Evolutionary conservation across 192 early-diverging fungal genomes (phyloP).

Genomic region (Umbelopsis isabellina): DNA sequence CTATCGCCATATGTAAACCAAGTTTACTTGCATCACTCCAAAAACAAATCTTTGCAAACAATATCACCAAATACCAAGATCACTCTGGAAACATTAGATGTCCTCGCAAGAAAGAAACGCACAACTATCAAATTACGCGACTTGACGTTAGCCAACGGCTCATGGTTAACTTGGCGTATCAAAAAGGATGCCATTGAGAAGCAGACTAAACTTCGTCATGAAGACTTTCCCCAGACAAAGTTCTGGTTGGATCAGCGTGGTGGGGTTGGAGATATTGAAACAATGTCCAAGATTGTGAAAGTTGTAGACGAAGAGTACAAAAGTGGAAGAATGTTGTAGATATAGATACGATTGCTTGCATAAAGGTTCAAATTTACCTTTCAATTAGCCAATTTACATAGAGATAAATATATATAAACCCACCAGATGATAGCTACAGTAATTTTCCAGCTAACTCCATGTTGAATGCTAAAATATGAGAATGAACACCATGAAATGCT

Average conservation of each 20-base stretch:
- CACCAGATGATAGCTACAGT: neutral
- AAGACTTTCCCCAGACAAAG: constrained; percentile 23
- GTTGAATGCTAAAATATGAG: no score
- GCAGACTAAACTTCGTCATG: constrained; percentile 13
- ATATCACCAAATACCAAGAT: constrained; percentile 38
- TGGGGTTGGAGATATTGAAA: constrained; percentile 28
- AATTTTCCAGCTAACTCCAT: no score
- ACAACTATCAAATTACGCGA: constrained; percentile 34
- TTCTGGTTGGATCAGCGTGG: constrained; percentile 41
- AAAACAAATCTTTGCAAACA: neutral
- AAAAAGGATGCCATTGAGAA: constrained; percentile 20
- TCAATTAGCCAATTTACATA: no score
- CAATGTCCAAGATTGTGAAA: constrained; percentile 30
- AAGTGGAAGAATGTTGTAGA: neutral
- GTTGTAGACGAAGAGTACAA: constrained; percentile 30
- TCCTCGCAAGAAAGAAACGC: constrained; percentile 23
- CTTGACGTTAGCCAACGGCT: constrained; percentile 10
- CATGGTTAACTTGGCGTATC: constrained; percentile 35
- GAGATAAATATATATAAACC: neutral
- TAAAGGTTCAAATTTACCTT: no score
- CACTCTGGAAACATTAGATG: constrained; percentile 36
- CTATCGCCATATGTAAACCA: constrained; percentile 39
- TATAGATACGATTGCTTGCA: neutral
- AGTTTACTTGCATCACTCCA: constrained; percentile 30
- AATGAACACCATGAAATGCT: no score